Conservation (phyloP, 768 basidiomycete genomes). For the Pleurotus eryngii region DNA sequence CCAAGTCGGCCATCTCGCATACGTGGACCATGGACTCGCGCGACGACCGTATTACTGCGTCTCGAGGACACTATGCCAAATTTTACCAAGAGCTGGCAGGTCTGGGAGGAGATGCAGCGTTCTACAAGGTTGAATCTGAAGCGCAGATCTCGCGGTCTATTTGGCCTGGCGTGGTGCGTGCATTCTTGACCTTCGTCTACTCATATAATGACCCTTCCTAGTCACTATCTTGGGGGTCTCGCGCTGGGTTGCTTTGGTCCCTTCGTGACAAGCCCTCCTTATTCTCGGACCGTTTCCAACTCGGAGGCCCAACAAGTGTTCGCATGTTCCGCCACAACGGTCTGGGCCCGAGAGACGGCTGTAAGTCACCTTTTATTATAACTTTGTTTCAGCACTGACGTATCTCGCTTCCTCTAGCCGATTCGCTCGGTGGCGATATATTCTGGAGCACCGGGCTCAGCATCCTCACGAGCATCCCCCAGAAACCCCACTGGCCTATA, state of each 20-base stretch:
- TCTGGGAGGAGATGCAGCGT: constrained; percentile 74
- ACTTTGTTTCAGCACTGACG: not conserved
- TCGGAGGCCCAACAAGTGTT: constrained; percentile 87
- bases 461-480: constrained; percentile 70
- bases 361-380: constrained; percentile 36
- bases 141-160: constrained; percentile 60
- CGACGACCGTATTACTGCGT: constrained; percentile 62
- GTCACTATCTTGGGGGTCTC: constrained; percentile 73
- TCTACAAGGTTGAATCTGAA: constrained; percentile 71
- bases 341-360: constrained; percentile 73
- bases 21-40: constrained; percentile 74
- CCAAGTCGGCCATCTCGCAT: constrained; percentile 85
- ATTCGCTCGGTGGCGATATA: constrained; percentile 80
- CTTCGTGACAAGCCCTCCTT: constrained; percentile 47
- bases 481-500: constrained; percentile 78
- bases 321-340: constrained; percentile 73
- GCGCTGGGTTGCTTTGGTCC: constrained; percentile 69
- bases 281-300: constrained; percentile 85
- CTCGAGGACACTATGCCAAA: constrained; percentile 61
- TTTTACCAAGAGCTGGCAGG: constrained; percentile 72
- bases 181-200: not conserved
- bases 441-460: constrained; percentile 78
- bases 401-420: constrained; percentile 42
- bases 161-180: constrained; percentile 54
- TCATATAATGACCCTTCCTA: constrained; percentile 23